Base-by-base conservation (phyloP, 2,329 filamentous ascomycete genomes). In the Biscogniauxia marginata region DNA sequence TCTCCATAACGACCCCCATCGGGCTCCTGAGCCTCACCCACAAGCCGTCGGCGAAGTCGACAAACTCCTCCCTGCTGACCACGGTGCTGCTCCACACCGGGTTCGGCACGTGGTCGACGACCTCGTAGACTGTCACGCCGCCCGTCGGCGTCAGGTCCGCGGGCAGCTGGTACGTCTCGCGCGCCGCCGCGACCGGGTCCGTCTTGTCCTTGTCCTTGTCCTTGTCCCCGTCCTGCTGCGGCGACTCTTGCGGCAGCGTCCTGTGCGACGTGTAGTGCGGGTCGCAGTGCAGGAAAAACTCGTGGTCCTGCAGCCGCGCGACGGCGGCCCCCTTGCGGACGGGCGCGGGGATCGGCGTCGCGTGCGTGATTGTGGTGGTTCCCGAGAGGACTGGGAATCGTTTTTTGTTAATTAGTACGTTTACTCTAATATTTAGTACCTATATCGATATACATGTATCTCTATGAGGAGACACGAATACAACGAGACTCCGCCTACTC, bases 61-160 rank as follows among this genome's bases (percentile, higher is more conserved):
- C 77, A 58, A 84, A 79, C 69, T 84, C 81, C 64, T 82, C 81
- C 5, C 68, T 77, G 71, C 80, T 83, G 52, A 79, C 74, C 6
- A 84, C 78, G 49, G 79, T 77, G 51, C 75, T 78, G 64, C 81
- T 80, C 80, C 80, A 84, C 23, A 84, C 72, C 2, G 81, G 80
- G 13, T 79, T 79, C 3, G 81, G 81, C 21, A 84, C 71, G 39
- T 79, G 73, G 62, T 83, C 79, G 7, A 83, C 74, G 21, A 84
- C 79, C 25, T 73, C 71, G 70, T 79, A 84, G 59, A 73, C 71
- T 49, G 68, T 66, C n/a, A 67, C 46, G 58, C 11, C 58, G 55
- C 34, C 53, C 49, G 16, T 45, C 6, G 68, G 65, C 55, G 65
- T 63, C 43, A 71, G 54, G 3, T 22, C 47, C 8, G 49, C 50